These are phyloP conservation scores for Xylariomycetidae sp. DNA, from an alignment of 2,329 filamentous ascomycete species.

Conservation along the genomic window DNA sequence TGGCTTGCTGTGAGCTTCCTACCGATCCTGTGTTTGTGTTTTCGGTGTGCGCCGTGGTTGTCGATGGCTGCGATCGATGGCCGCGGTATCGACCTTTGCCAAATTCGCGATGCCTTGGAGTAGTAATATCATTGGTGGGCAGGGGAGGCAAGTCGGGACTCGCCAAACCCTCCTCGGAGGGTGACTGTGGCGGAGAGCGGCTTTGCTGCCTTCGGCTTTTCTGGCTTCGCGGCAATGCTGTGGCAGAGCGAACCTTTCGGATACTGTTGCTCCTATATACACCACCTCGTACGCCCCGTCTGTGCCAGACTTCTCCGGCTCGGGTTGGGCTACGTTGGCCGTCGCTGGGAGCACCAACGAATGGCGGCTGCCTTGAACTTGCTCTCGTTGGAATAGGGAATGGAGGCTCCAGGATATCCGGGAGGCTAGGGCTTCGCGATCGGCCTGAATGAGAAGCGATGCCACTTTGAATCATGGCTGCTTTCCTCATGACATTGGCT, in stretches of 20 bases:
- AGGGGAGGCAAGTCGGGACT: constrained; percentile 68
- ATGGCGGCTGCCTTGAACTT: constrained; percentile 71
- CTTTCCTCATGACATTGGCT: constrained; percentile 63
- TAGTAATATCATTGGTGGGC: constrained; percentile 65
- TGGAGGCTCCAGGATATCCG: constrained; percentile 61
- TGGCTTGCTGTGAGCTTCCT: constrained; percentile 57
- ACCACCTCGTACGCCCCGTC: constrained; percentile 41
- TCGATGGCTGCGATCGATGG: constrained; percentile 54
- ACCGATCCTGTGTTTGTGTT: constrained; percentile 44
- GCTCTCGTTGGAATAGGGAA: constrained; percentile 88
- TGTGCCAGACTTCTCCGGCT: constrained; percentile 45
- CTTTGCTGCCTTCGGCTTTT: constrained; percentile 45
- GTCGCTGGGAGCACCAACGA: constrained; percentile 63
- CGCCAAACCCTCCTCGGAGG: constrained; percentile 60
- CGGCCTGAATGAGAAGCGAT: constrained; percentile 62
- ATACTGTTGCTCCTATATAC: constrained; percentile 56
- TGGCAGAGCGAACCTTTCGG: constrained; percentile 80
- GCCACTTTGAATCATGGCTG: constrained; percentile 75
- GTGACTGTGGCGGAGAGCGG: constrained; percentile 59
- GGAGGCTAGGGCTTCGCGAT: constrained; percentile 59
- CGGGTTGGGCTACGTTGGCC: constrained; percentile 72
- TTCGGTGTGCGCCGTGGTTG: constrained; percentile 45
- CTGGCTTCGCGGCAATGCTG: constrained; percentile 57
- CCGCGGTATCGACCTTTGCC: constrained; percentile 34
- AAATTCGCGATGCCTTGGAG: constrained; percentile 43